Conservation (phyloP, 2,329 filamentous ascomycete genomes). For the Sporothrix dimorphospora region DNA sequence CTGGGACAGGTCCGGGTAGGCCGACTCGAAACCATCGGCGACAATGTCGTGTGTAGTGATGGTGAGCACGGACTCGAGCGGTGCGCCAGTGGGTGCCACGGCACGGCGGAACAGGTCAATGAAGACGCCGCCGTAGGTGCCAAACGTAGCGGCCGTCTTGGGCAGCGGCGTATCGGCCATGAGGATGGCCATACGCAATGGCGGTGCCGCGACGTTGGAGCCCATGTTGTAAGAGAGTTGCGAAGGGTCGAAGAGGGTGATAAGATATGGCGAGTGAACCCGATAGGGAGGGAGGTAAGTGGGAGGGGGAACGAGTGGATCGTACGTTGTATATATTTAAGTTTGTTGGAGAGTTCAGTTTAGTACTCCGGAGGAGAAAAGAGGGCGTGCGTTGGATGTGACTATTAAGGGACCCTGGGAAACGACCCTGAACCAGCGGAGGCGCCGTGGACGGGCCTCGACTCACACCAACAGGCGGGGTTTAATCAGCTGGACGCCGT, state of each 20-base stretch:
- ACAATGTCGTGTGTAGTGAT: slow-evolving; percentile 75
- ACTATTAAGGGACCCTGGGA: background rate
- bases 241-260: background rate
- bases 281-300: background rate
- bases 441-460: background rate
- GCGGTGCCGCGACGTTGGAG: slow-evolving; percentile 35
- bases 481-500: background rate
- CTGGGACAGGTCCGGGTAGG: slow-evolving; percentile 71
- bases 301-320: background rate
- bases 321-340: background rate
- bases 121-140: slow-evolving; percentile 74
- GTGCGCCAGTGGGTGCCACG: slow-evolving; percentile 46
- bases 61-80: slow-evolving; percentile 53
- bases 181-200: slow-evolving; percentile 78
- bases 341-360: background rate
- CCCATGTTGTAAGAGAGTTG: slow-evolving; percentile 28
- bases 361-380: background rate
- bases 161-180: slow-evolving; percentile 81
- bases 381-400: background rate
- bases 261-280: background rate
- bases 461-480: slow-evolving; percentile 9
- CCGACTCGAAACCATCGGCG: slow-evolving; percentile 52
- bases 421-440: background rate
- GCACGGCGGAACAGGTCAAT: slow-evolving; percentile 60
- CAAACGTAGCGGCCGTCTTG: slow-evolving; percentile 65